A percentile compares a stretch with the other conserved stretches of the same genome.
These are phyloP conservation scores for Prunus dulcis DNA, from an alignment of 306 rosid species.

Conservation along the genomic window DNA sequence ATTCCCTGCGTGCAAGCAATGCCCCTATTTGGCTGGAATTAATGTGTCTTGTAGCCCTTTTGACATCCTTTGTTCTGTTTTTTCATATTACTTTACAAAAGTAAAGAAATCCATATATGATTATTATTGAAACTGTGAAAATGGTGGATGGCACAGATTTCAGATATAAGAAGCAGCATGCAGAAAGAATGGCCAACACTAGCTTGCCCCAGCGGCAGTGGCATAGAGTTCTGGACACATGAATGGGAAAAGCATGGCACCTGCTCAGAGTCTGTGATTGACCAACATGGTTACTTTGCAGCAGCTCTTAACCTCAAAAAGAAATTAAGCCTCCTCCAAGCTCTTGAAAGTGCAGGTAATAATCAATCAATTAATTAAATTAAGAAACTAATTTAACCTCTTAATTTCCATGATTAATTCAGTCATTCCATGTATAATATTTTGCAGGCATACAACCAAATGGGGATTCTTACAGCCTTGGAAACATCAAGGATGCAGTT, in stretches of 20 bases:
- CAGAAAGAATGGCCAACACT: constrained; percentile 63
- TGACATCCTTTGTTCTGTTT: not conserved
- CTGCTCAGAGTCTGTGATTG: constrained; percentile 62
- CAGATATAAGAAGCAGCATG: constrained; percentile 34
- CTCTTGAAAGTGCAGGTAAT: constrained; percentile 53
- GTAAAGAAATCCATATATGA: not conserved
- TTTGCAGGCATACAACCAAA: constrained; percentile 41
- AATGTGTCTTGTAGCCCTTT: not conserved
- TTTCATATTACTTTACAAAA: not conserved
- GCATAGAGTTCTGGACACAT: constrained; percentile 55
- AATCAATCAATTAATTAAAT: not conserved
- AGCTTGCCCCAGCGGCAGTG: constrained; percentile 68
- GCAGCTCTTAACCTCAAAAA: constrained; percentile 48
- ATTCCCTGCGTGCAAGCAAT: constrained; percentile 5
- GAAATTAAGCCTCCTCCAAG: constrained; percentile 45
- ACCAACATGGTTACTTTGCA: constrained; percentile 62
- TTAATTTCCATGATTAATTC: too few species aligned
- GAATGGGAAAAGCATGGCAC: constrained; percentile 87
- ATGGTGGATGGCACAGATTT: constrained; percentile 19
- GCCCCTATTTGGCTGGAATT: not conserved
- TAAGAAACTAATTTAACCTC: not conserved
- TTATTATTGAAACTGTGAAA: not conserved
- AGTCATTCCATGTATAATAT: too few species aligned
- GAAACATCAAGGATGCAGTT: constrained; percentile 26
- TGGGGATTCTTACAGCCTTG: constrained; percentile 32